phyloP scores from a whole-genome alignment of 441 rosid species.

The Hura crepitans region DNA sequence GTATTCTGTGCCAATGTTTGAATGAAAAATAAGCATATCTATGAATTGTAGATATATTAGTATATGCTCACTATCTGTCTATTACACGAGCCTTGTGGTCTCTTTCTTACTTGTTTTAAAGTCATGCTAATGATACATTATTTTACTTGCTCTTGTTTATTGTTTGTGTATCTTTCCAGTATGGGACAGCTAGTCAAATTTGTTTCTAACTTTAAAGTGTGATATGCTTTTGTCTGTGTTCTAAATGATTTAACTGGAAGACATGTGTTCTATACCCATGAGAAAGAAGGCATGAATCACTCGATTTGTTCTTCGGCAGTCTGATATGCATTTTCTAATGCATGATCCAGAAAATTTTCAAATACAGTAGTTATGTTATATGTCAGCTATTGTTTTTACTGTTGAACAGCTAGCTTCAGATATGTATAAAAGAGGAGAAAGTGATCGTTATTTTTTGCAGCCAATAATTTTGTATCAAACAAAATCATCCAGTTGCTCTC shows the following conservation, averaged over 20 bases:
- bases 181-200: no score
- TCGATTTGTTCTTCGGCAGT: background rate
- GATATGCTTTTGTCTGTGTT: background rate
- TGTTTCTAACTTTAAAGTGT: background rate
- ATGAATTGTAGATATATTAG: background rate
- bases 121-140: background rate
- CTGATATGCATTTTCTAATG: background rate
- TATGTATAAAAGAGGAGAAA: background rate
- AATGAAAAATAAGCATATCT: background rate
- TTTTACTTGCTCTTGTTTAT: background rate
- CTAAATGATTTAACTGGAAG: background rate
- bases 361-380: background rate
- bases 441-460: constrained; percentile 17
- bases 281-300: background rate
- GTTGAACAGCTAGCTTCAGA: background rate
- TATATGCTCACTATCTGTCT: background rate
- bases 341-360: background rate
- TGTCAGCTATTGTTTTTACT: background rate
- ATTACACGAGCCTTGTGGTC: background rate
- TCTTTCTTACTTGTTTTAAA: background rate
- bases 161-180: background rate
- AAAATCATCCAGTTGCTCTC: background rate
- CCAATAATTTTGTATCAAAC: constrained; percentile 6
- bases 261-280: background rate
- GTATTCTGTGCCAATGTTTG: background rate